Conservation (phyloP, 2,329 filamentous ascomycete genomes). For the Hortaea sp. region DNA sequence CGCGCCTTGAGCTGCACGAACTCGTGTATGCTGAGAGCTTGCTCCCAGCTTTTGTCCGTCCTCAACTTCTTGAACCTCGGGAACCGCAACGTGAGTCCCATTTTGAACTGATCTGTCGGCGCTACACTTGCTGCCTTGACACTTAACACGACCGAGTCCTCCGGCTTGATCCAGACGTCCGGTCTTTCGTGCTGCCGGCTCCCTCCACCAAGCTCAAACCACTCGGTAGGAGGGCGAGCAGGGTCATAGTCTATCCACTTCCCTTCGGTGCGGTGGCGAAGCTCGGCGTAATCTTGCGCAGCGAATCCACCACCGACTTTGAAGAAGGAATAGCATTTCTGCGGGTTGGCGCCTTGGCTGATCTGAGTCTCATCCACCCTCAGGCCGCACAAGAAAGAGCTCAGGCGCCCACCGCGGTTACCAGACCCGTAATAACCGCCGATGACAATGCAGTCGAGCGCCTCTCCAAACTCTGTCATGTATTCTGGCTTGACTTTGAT, state of each 20-base stretch:
- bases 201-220: constrained; percentile 72
- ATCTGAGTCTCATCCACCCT: constrained; percentile 60
- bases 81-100: constrained; percentile 72
- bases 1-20: constrained; percentile 62
- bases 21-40: constrained; percentile 65
- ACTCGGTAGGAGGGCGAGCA: constrained; percentile 63
- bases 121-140: constrained; percentile 79
- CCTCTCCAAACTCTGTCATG: constrained; percentile 92
- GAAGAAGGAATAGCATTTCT: constrained; percentile 89
- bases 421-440: constrained; percentile 91
- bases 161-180: constrained; percentile 86
- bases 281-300: constrained; percentile 71
- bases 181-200: constrained; percentile 67
- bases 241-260: constrained; percentile 85
- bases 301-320: constrained; percentile 94
- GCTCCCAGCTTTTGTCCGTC: constrained; percentile 75
- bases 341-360: constrained; percentile 43
- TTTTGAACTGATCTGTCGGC: constrained; percentile 66
- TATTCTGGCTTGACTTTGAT: constrained; percentile 98
- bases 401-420: constrained; percentile 67
- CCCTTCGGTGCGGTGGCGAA: constrained; percentile 74
- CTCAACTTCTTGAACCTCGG: constrained; percentile 77
- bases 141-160: constrained; percentile 75
- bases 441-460: constrained; percentile 78
- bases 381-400: constrained; percentile 88